Evolutionary conservation across 768 basidiomycete genomes (phyloP), one percentile per base, ranked within the genome.

Genomic region (Boletales sp.): DNA sequence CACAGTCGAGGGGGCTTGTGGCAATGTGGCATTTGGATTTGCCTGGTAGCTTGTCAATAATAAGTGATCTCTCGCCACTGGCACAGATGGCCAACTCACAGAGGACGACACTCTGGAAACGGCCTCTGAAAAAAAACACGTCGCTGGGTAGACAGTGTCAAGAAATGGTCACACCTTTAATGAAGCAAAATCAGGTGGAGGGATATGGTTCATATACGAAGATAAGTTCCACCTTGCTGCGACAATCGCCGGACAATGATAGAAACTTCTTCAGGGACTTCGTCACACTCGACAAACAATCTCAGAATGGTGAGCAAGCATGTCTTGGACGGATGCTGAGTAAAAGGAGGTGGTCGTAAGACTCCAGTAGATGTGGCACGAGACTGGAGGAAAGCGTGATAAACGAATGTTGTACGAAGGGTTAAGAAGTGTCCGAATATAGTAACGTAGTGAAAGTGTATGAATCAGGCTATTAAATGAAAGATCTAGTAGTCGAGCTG

Each of bases 91-190:
- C 31, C 41, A 38, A 59, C 79, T 55, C 60, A 87, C 87, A 31
- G 87, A 80, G 43, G 79, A 71, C 2, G 65, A 62, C 25, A 80
- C 75, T n/a, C 61, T 69, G 4, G 70, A 64, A 36, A 85, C 57
- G 42, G 85, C 74, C 12, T 73, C 66, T 17, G 64, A 52, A 17
- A 90, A n/a, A n/a, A 73, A 6, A 69, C 53, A 10, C 71, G 63
- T 55, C 71, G 76, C 47, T 83, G 69, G 17, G 66, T 61, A 8
- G 69, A 70, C 14, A 87, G 66, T 11, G 67, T 69, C 30, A 81
- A 56, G 60, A 91, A 90, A 62, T 87, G 83, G 21, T 79, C 74
- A 59, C 87, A 90, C 48, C 88, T 79, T 88, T 91, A 57, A 32
- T 45, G 46, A 28, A 36, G 28, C 49, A 31, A 38, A 17, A 44